Percentiles rank a stretch among this genome's conserved stretches.
These are phyloP conservation scores for Epichloe glyceriae DNA, from an alignment of 2,329 filamentous ascomycete species.

Conservation along the genomic window DNA sequence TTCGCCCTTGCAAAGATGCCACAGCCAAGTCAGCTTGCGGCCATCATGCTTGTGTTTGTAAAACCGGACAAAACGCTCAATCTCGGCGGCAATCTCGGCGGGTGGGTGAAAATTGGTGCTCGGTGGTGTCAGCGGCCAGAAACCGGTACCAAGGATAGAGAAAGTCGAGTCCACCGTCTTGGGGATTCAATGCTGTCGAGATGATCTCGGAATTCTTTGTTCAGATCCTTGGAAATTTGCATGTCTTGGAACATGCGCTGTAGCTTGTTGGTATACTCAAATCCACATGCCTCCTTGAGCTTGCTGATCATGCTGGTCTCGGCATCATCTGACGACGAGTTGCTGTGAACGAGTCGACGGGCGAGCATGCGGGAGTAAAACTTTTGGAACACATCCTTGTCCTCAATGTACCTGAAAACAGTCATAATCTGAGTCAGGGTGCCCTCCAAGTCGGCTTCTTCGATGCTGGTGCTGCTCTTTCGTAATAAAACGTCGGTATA, in stretches of 20 bases:
- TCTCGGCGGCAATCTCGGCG: conserved; percentile 69
- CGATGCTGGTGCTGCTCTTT: conserved; percentile 83
- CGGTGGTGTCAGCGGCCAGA: conserved; percentile 87
- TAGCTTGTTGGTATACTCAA: conserved; percentile 98
- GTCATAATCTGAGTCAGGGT: conserved; percentile 92
- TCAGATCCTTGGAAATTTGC: conserved; percentile 96
- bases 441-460: conserved; percentile 86
- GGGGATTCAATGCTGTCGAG: conserved; percentile 38
- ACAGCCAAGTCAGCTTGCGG: conserved; percentile 93
- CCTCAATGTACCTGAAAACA: conserved; percentile 99
- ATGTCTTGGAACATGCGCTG: conserved; percentile 99
- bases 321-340: conserved; percentile 89
- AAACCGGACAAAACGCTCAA: conserved; percentile 79
- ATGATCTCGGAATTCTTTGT: conserved; percentile 75
- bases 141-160: conserved; percentile 87
- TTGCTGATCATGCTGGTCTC: conserved; percentile 99
- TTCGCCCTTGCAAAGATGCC: conserved; percentile 97
- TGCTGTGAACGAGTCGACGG: conserved; percentile 86
- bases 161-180: conserved; percentile 76
- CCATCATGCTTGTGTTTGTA: conserved; percentile 96
- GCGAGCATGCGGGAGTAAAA: conserved; percentile 97
- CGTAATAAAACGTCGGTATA: conserved; percentile 88
- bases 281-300: conserved; percentile 94
- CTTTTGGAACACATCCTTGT: conserved; percentile 99
- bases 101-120: conserved; percentile 83